Conservation (phyloP, 2,329 filamentous ascomycete species). For the Aureobasidium sp. region DNA sequence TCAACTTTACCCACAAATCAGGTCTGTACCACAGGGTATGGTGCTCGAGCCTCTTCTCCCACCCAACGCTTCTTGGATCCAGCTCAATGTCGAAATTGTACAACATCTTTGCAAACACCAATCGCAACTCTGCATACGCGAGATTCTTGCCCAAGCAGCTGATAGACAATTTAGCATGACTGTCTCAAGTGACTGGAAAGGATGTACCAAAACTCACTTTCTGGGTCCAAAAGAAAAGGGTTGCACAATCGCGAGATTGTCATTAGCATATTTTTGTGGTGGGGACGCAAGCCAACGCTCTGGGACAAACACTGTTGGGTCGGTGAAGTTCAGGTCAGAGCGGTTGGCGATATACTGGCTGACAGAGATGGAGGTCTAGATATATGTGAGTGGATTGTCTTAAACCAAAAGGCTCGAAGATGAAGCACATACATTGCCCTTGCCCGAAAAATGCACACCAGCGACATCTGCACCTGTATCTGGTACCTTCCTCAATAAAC, state of each 20-base stretch:
- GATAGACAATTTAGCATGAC: not conserved
- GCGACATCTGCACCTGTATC: constrained; percentile 24
- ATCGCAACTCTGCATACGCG: constrained; percentile 32
- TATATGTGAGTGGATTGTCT: not conserved
- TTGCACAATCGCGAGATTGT: constrained; percentile 25
- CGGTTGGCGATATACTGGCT: constrained; percentile 21
- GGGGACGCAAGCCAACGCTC: constrained; percentile 35
- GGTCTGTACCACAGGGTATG: constrained; percentile 17
- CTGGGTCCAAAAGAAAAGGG: constrained; percentile 32
- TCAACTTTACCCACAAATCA: constrained; percentile 23
- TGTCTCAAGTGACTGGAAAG: not conserved
- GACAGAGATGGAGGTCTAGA: constrained; percentile 17
- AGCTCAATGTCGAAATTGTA: constrained; percentile 36
- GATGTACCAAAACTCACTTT: constrained; percentile 14
- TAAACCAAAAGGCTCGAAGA: no score
- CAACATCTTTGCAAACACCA: constrained; percentile 35
- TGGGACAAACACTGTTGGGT: constrained; percentile 27
- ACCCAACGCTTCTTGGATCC: constrained; percentile 20
- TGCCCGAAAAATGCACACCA: constrained; percentile 25
- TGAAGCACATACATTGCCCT: constrained; percentile 15
- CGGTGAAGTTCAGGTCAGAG: constrained; percentile 25
- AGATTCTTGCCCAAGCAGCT: constrained; percentile 25
- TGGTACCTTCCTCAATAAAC: constrained; percentile 27
- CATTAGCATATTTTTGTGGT: constrained; percentile 21
- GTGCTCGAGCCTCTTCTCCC: constrained; percentile 20